These are phyloP conservation scores for Hirsutella thompsonii DNA, from an alignment of 2,329 filamentous ascomycete genomes.

Conservation along the genomic window DNA sequence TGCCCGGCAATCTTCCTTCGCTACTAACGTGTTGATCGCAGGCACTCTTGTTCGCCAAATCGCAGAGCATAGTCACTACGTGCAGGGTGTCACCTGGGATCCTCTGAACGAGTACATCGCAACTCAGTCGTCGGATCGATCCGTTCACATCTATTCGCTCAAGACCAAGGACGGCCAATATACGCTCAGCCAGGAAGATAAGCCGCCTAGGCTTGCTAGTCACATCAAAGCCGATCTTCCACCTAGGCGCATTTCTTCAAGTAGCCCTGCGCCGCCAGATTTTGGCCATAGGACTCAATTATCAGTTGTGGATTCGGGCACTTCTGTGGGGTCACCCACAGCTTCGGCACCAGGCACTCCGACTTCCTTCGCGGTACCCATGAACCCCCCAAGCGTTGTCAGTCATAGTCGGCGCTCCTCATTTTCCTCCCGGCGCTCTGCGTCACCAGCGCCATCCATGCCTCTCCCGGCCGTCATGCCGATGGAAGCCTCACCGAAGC, in stretches of 20 bases:
- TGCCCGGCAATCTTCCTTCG: background rate
- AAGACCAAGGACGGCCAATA: conserved; percentile 96
- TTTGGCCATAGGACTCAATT: conserved; percentile 55
- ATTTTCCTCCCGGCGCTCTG: conserved; percentile 77
- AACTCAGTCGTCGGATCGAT: conserved; percentile 94
- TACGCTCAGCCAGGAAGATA: conserved; percentile 54
- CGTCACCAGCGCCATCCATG: conserved; percentile 85
- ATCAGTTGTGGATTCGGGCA: conserved; percentile 36
- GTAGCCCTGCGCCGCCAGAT: conserved; percentile 84
- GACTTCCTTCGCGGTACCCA: conserved; percentile 75
- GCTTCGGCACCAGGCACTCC: conserved; percentile 91
- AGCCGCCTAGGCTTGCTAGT: conserved; percentile 69
- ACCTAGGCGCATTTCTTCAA: conserved; percentile 75
- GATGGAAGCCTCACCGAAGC: conserved; percentile 76
- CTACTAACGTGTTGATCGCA: conserved; percentile 9
- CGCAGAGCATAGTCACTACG: conserved; percentile 94
- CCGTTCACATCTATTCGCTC: conserved; percentile 92
- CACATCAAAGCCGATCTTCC: conserved; percentile 79
- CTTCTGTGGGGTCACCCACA: conserved; percentile 63
- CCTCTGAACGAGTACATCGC: conserved; percentile 96
- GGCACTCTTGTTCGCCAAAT: conserved; percentile 73
- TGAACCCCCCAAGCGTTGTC: conserved; percentile 86
- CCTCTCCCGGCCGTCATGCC: conserved; percentile 93
- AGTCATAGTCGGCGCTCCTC: conserved; percentile 92
- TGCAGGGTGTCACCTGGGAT: conserved; percentile 97